Percentiles rank a stretch among this genome's conserved stretches.
Conservation (phyloP, 805 yeast species). For the Yamadazyma sp. region DNA sequence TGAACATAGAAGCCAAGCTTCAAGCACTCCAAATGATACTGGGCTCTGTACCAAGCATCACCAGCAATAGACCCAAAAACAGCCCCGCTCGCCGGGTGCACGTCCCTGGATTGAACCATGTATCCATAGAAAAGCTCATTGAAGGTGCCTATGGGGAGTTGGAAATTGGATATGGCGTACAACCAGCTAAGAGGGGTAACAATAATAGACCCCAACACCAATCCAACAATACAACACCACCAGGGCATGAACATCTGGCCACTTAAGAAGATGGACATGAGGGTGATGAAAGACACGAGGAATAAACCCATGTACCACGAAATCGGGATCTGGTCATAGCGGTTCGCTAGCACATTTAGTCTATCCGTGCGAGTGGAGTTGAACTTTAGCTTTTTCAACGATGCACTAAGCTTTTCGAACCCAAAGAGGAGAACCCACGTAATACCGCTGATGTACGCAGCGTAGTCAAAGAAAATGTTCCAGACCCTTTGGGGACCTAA, state of each 20-base stretch:
- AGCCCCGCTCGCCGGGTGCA: slow-evolving; percentile 50
- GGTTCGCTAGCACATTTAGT: slow-evolving; percentile 40
- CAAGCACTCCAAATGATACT: slow-evolving; percentile 27
- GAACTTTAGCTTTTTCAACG: slow-evolving; percentile 17
- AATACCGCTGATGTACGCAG: slow-evolving; percentile 50
- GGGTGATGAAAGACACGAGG: slow-evolving; percentile 31
- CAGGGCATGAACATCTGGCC: slow-evolving; percentile 41
- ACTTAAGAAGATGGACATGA: slow-evolving; percentile 32
- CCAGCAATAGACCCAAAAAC: slow-evolving; percentile 55
- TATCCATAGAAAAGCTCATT: slow-evolving; percentile 50
- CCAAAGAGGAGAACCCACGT: slow-evolving; percentile 46
- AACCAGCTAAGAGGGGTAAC: slow-evolving; percentile 51
- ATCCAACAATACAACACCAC: slow-evolving; percentile 46
- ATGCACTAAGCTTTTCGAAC: slow-evolving; percentile 22
- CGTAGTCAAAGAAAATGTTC: slow-evolving; percentile 54
- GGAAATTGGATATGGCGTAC: slow-evolving; percentile 52
- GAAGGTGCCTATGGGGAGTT: slow-evolving; percentile 51
- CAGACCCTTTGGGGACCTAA: slow-evolving; percentile 50
- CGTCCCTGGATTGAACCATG: slow-evolving; percentile 34
- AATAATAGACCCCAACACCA: slow-evolving; percentile 43
- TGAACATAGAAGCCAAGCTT: slow-evolving; percentile 55
- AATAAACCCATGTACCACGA: slow-evolving; percentile 44
- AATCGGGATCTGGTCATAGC: slow-evolving; percentile 42
- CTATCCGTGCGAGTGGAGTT: slow-evolving; percentile 35
- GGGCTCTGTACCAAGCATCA: slow-evolving; percentile 54